Percentiles rank a stretch among this genome's conserved stretches.
Conservation (phyloP, 2,329 filamentous ascomycete species). For the Penicillium sp. region DNA sequence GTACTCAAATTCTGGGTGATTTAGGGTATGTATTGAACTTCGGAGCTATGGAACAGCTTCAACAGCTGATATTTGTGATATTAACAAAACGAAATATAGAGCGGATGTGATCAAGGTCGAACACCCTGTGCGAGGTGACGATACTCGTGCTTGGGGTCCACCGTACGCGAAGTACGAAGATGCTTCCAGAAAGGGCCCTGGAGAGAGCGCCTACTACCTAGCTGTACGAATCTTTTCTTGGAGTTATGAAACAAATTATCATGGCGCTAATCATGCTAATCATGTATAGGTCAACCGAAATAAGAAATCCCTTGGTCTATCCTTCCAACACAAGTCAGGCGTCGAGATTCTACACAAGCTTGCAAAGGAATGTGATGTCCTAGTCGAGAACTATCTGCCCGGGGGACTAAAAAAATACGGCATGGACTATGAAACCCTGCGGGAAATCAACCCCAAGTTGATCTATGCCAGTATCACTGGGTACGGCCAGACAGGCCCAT, state of each 20-base stretch:
- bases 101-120: conserved; percentile 98
- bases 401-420: conserved; percentile 84
- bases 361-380: conserved; percentile 78
- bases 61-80: neutral
- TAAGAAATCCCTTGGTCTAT: conserved; percentile 90
- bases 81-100: conserved; percentile 45
- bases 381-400: conserved; percentile 96
- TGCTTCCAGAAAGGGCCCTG: conserved; percentile 60
- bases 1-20: conserved; percentile 93
- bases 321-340: conserved; percentile 80
- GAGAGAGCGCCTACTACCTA: conserved; percentile 93
- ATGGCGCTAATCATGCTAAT: conserved; percentile 1
- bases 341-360: conserved; percentile 85
- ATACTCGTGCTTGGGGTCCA: conserved; percentile 94
- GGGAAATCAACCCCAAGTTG: conserved; percentile 75
- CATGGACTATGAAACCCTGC: conserved; percentile 81
- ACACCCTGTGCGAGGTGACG: conserved; percentile 85
- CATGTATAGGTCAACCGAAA: conserved; percentile 79
- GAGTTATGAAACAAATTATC: neutral
- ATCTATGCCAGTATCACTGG: conserved; percentile 97
- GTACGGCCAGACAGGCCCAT: conserved; percentile 93
- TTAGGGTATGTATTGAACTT: conserved; percentile 66
- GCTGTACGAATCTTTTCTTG: conserved; percentile 56
- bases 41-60: neutral
- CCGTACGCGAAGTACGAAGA: conserved; percentile 79